Percentiles rank a stretch among this genome's conserved stretches.
These are phyloP conservation scores for Paratinospora sagittata DNA, from an alignment of 164 flowering plant species.

Conservation along the genomic window DNA sequence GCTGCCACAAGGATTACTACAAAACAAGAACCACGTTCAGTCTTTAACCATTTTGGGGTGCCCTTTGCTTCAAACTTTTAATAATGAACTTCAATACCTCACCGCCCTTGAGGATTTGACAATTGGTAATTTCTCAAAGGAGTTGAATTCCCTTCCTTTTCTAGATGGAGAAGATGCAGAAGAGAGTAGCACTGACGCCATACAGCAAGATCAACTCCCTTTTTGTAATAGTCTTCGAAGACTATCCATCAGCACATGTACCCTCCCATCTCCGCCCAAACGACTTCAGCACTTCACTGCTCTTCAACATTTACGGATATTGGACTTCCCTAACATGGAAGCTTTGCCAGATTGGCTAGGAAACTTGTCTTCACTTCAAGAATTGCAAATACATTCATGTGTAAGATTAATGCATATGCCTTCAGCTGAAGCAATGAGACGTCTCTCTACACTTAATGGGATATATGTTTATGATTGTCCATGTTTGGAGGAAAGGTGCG, in stretches of 20 bases:
- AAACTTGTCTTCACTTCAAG: neutral
- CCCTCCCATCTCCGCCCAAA: neutral
- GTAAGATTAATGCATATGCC: neutral
- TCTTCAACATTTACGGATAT: neutral
- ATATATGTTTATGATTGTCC: neutral
- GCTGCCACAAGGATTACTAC: neutral
- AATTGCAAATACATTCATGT: neutral
- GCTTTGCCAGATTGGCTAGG: conserved; percentile 1
- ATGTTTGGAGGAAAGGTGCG: neutral
- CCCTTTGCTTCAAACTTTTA: neutral
- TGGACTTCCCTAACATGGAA: neutral
- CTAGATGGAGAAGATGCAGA: neutral
- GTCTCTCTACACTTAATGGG: neutral
- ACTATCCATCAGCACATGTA: neutral
- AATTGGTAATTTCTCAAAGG: neutral
- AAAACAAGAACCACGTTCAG: neutral
- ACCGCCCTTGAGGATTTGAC: neutral
- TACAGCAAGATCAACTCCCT: too few relatives aligned
- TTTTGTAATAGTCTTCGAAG: neutral
- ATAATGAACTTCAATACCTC: too few relatives aligned
- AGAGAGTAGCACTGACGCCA: too few relatives aligned
- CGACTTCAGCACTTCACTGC: neutral
- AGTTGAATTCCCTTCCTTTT: neutral
- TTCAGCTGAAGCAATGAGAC: neutral
- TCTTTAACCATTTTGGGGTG: neutral